Base-by-base conservation (phyloP, 371 early-diverging fungal species). In the Fennellomyces sp. region DNA sequence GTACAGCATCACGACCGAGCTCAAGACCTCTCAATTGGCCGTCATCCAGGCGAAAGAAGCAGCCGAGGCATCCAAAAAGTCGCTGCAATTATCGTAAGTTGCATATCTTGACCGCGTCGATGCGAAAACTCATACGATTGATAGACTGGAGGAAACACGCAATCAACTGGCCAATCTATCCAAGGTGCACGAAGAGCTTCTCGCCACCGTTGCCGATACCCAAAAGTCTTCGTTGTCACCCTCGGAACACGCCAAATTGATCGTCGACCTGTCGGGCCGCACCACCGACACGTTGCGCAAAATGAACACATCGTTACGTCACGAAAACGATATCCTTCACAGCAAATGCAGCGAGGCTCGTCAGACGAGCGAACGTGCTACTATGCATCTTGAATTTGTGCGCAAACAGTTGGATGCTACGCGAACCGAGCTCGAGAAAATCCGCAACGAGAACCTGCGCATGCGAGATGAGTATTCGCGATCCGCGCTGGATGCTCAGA, bases 321-420 rank as follows among this genome's bases (percentile, higher is more conserved):
- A 61, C 45, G 69, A 68, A 12, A 64, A 64, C 28, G 69, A 68
- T 17, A 17, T 68, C 6, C 52, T 60, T 26, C 64, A 64, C 17
- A 56, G 61, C 4, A 53, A 60, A 35, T 50, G 51, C 19, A 56
- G 33, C n/a, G 69, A 68, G 12, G 59, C 58, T 12, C 52, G 17
- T 7, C 45, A 64, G 50, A 52, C 42, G 12, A 58, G 60, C 31
- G 48, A 68, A 5, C 54, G 61, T 3, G 58, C 61, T 2, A 56
- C 54, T 12, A 19, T 54, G 12, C 61, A 64, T 31, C 48, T 57
- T n/a, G 69, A 68, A 38, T 61, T 61, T 33, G 61, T 61, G 6
- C 61, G 61, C 19, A 64, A 60, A 2, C 64, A 55, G 15, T 50
- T 68, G 19, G 47, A 47, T 0, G 28, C 53, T 10, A 64, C 58